Conservation (phyloP, 2,329 filamentous ascomycete species). For the Colletotrichum euphorbiae region DNA sequence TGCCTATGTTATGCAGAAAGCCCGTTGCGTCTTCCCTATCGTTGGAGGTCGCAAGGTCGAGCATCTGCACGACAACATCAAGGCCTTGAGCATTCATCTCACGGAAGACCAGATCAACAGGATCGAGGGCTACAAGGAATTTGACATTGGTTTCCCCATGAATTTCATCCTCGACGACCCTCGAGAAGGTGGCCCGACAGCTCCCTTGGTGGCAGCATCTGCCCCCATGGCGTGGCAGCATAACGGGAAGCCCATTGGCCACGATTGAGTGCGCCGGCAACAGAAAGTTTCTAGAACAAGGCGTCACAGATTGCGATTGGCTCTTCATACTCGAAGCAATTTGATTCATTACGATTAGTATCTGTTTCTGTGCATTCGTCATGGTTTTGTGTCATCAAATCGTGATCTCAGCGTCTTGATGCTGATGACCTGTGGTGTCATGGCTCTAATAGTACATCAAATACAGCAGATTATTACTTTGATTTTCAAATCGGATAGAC, state of each 20-base stretch:
- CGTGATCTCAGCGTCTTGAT: constrained; percentile 18
- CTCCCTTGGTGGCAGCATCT: constrained; percentile 24
- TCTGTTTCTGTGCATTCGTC: neutral
- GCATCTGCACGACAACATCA: constrained; percentile 66
- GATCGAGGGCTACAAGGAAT: constrained; percentile 64
- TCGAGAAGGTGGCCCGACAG: constrained; percentile 29
- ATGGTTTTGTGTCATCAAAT: constrained; percentile 11
- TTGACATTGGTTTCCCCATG: constrained; percentile 68
- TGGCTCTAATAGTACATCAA: neutral
- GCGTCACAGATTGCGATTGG: neutral
- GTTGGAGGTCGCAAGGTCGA: constrained; percentile 64
- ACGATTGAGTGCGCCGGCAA: neutral
- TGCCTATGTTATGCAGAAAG: constrained; percentile 64
- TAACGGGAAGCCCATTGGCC: constrained; percentile 32
- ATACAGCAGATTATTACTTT: constrained; percentile 1
- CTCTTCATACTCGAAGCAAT: neutral
- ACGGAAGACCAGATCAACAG: constrained; percentile 63
- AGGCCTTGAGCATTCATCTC: constrained; percentile 62
- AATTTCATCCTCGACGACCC: constrained; percentile 52
- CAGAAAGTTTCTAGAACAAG: neutral
- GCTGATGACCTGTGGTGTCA: neutral
- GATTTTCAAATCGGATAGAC: neutral
- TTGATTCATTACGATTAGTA: constrained; percentile 19
- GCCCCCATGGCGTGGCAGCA: constrained; percentile 35
- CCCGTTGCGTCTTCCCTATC: constrained; percentile 65